Base-by-base conservation (phyloP, 2,329 filamentous ascomycete genomes). In the Chrysoporthe deuterocubensis region DNA sequence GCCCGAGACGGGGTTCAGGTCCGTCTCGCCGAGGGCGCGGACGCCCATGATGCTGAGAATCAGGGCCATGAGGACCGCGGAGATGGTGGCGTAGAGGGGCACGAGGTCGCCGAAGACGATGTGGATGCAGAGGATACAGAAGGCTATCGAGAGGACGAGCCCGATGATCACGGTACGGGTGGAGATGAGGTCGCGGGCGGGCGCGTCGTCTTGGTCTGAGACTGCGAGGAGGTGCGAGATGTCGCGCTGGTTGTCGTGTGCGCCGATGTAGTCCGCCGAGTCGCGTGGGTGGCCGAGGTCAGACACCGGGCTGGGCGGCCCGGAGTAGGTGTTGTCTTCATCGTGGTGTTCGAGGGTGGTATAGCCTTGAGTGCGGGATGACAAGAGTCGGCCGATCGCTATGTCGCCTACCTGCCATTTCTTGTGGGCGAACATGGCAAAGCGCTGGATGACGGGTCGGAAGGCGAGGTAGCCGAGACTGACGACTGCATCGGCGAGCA, bases 1-100 rank as follows among this genome's bases (percentile, higher is more conserved):
- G 44, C 96, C 96, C 1, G 93, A 97, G 2, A 98, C 96, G 0
- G 96, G 96, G 76, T 98, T 98, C 11, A 99, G 84, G 74, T 99
- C 96, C 5, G 96, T 98, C 82, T 98, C 88, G 11, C 89, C 89
- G 0, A 91, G 79, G 0, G 89, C 89, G 43, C 89, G 81, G 13
- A 91, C 89, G 3, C 89, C 89, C 88, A 91, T 91, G 65, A 96
- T 90, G 66, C 91, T 92, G 21, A 89, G 85, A 1, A 94, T 73
- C 34, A 99, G 87, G 0, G 96, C 93, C 78, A 98, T 90, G 40
- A 96, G 77, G 7, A 97, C 95, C 2, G 96, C 91, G 14, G 90
- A 85, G 64, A 94, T 80, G 14, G 89, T 94, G 4, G 92, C 89
- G 70, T 90, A 88, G 1, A 94, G 84, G 0, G 94, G 92, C 1